Evolutionary conservation across 371 early-diverging fungal genomes (phyloP).

Genomic region (Smittium mucronatum): DNA sequence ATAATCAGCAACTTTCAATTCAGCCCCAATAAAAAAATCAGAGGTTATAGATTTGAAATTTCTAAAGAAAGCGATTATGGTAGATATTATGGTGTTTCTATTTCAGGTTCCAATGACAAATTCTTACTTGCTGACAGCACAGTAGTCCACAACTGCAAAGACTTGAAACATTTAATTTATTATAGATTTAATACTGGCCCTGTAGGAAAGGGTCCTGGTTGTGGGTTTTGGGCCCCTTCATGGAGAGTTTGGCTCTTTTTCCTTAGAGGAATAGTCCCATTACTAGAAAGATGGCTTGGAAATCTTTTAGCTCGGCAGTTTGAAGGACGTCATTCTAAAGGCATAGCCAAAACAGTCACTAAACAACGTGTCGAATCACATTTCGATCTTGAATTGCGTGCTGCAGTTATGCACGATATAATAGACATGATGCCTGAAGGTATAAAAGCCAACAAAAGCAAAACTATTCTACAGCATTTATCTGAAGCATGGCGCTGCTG

Average conservation of each 20-base stretch:
- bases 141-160: conserved; percentile 65
- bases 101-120: conserved; percentile 25
- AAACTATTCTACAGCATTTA: conserved; percentile 93
- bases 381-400: conserved; percentile 93
- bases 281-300: conserved; percentile 95
- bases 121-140: conserved; percentile 31
- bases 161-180: conserved; percentile 88
- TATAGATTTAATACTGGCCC: conserved; percentile 93
- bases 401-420: conserved; percentile 94
- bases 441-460: conserved; percentile 87
- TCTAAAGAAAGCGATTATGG: conserved; percentile 10
- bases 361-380: conserved; percentile 98
- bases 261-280: conserved; percentile 93
- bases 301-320: conserved; percentile 96
- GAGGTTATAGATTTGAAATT: not conserved
- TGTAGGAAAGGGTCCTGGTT: conserved; percentile 94
- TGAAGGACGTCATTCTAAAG: conserved; percentile 94
- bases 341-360: conserved; percentile 94
- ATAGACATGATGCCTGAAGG: conserved; percentile 97
- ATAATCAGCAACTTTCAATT: not conserved
- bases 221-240: conserved; percentile 97
- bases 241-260: conserved; percentile 99
- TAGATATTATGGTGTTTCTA: conserved; percentile 33
- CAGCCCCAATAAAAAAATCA: not conserved
- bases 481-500: conserved; percentile 94